phyloP scores from a whole-genome alignment of 768 basidiomycete genomes.

The Russula sp. region DNA sequence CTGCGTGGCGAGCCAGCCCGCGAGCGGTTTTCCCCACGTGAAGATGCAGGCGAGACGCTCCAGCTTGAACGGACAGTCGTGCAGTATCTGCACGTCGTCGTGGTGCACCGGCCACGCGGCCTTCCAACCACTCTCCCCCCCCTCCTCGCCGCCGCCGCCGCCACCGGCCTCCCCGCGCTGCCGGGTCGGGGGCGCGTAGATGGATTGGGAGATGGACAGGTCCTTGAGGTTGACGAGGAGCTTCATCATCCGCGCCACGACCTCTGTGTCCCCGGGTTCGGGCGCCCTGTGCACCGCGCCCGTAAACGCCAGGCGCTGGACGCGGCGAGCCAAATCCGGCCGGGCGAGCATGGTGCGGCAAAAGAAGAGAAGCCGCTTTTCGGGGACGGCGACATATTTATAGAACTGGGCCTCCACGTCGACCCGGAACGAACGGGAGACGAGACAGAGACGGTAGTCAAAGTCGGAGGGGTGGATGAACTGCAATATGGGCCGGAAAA shows the following conservation, averaged over 20 bases:
- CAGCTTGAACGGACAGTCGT: constrained; percentile 13
- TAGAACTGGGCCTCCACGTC: constrained; percentile 12
- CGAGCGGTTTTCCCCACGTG: constrained; percentile 9
- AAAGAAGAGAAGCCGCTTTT: constrained; percentile 6
- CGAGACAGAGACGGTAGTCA: constrained; percentile 1
- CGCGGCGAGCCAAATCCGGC: constrained; percentile 17
- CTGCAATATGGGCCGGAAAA: constrained; percentile 8
- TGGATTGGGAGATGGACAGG: constrained; percentile 10
- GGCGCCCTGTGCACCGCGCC: constrained; percentile 11
- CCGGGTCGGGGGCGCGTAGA: background rate
- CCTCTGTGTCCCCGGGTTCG: constrained; percentile 1
- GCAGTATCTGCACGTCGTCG: constrained; percentile 6
- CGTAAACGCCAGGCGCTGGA: constrained; percentile 11
- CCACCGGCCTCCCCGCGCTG: background rate
- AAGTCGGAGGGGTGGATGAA: constrained; percentile 7
- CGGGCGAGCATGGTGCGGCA: constrained; percentile 17
- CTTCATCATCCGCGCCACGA: constrained; percentile 7
- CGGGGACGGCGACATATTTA: constrained; percentile 10
- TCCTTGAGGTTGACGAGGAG: constrained; percentile 14
- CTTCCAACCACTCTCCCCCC: too few relatives aligned
- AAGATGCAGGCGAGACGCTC: constrained; percentile 9
- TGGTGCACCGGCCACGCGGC: constrained; percentile 4
- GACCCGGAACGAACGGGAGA: constrained; percentile 8
- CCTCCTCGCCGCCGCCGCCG: too few relatives aligned
- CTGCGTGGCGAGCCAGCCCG: constrained; percentile 7